Percentiles rank a stretch among this genome's conserved stretches.
Evolutionary conservation across 257 asterid genomes (phyloP).

Genomic region (Ilex asprella): DNA sequence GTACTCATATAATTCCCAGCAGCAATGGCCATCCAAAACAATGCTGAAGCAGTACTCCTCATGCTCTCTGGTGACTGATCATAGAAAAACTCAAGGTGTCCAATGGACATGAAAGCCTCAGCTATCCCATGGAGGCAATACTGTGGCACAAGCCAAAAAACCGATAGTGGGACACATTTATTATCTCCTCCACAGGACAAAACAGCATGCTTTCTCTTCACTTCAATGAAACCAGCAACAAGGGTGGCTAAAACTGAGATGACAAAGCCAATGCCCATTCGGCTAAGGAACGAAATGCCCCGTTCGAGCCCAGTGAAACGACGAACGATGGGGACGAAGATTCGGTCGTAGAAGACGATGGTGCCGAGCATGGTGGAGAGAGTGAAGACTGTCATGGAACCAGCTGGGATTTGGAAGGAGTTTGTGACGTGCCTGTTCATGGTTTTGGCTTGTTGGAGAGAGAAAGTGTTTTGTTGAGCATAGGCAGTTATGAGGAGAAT

Average conservation of each 20-base stretch:
- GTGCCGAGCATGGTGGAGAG: constrained; percentile 58
- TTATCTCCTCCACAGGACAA: constrained; percentile 27
- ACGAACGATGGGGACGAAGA: constrained; percentile 55
- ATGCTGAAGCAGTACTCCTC: constrained; percentile 72
- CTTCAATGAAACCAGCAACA: constrained; percentile 60
- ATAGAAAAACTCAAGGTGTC: constrained; percentile 77
- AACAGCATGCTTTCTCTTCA: constrained; percentile 51
- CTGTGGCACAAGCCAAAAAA: constrained; percentile 64
- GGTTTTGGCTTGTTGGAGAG: constrained; percentile 76
- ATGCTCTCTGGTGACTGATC: constrained; percentile 92
- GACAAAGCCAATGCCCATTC: constrained; percentile 68
- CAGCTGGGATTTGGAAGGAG: constrained; percentile 68
- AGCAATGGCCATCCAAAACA: constrained; percentile 70
- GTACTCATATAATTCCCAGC: constrained; percentile 73
- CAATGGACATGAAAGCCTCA: constrained; percentile 81
- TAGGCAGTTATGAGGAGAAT: constrained; percentile 68
- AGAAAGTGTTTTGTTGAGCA: constrained; percentile 78
- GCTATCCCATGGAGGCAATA: constrained; percentile 74
- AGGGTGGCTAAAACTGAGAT: constrained; percentile 57
- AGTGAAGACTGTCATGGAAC: constrained; percentile 72
- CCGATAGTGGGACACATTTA: constrained; percentile 54
- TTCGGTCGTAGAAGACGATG: constrained; percentile 54
- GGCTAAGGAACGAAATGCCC: constrained; percentile 60
- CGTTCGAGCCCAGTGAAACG: constrained; percentile 61
- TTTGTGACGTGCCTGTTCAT: constrained; percentile 61